Evolutionary conservation across 331 rosid genomes (phyloP), one percentile per base, ranked within the genome.

Genomic region (Rosa hybrid): DNA sequence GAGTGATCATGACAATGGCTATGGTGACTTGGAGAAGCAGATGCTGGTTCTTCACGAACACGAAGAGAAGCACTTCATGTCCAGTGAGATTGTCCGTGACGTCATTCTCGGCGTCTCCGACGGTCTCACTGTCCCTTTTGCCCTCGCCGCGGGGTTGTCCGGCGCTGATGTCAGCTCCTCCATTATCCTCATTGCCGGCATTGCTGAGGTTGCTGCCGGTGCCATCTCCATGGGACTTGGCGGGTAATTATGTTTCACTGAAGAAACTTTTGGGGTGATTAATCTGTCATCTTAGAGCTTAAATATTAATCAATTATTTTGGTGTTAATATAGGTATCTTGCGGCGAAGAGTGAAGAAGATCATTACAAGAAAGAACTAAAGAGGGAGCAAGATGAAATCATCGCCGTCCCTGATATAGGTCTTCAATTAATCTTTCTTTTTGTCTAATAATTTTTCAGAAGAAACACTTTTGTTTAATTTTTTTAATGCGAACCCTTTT

Each of bases 181-280:
- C 72, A 95, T 95, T 42, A 86, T 95, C 45, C 98, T 95, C 83
- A 87, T 89, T 21, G 98, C 98, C 7, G 98, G 98, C 30, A 81
- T 91, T 60, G 98, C 98, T 7, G 98, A 95, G 79, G 98, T 95
- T 54, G 98, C 91, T 14, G 98, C 98, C 44, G 98, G 98, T 68
- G 93, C 98, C 71, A 92, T 95, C 83, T 95, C 98, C 77, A 95
- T 95, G 98, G 98, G 98, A 1, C 98, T 95, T 63, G 98, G 98
- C 74, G 98, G 98, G 98, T 93, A 64, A 86, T 21, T 48, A 59
- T 21, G 7, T 59, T 59, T 20, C 62, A 30, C 34, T 30, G 1
- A 30, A 30, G 34, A 30, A 30, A 30, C 34, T 30, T 30, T 30
- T 30, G 34, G 34, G 34, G 34, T 30, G 34, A 30, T 30, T 30